Evolutionary conservation across 1,284 basidiomycete genomes (phyloP).

Genomic region (Sporisorium exsertum): DNA sequence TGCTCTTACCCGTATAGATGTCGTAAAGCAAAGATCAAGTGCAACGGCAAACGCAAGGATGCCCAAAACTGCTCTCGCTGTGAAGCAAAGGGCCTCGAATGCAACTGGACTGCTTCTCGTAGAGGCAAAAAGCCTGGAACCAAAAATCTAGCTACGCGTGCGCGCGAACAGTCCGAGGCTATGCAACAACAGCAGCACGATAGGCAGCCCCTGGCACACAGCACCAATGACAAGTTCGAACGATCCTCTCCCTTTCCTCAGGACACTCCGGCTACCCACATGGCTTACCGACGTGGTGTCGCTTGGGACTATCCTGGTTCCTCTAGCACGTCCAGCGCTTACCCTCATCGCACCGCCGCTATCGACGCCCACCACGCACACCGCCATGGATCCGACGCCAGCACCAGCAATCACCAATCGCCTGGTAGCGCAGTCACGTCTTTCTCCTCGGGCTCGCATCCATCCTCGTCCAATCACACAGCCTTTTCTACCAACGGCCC

Average conservation of each 20-base stretch:
- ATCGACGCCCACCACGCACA: conserved; percentile 8
- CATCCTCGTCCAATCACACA: conserved; percentile 29
- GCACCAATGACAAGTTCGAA: conserved; percentile 16
- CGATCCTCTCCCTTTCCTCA: conserved; percentile 19
- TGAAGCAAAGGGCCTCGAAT: conserved; percentile 47
- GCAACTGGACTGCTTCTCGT: conserved; percentile 47
- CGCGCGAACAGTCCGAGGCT: conserved; percentile 41
- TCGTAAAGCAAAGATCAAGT: conserved; percentile 53
- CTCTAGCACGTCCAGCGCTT: conserved; percentile 6
- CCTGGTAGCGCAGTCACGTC: conserved; percentile 32
- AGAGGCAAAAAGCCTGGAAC: conserved; percentile 50
- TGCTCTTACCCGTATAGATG: conserved; percentile 20
- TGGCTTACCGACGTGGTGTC: conserved; percentile 14
- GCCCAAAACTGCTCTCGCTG: conserved; percentile 47
- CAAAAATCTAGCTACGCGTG: conserved; percentile 49
- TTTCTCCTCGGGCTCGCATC: conserved; percentile 25
- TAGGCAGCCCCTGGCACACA: conserved; percentile 2
- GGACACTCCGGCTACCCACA: conserved; percentile 3
- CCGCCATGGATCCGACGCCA: conserved; percentile 39
- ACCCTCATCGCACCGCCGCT: conserved; percentile 3
- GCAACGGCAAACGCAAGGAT: conserved; percentile 51
- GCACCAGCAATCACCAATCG: conserved; percentile 40
- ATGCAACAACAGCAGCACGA: conserved; percentile 37
- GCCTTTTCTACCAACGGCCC: conserved; percentile 24
- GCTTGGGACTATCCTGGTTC: conserved; percentile 20